Evolutionary conservation across 257 asterid species (phyloP).

Genomic region (Striga asiatica): DNA sequence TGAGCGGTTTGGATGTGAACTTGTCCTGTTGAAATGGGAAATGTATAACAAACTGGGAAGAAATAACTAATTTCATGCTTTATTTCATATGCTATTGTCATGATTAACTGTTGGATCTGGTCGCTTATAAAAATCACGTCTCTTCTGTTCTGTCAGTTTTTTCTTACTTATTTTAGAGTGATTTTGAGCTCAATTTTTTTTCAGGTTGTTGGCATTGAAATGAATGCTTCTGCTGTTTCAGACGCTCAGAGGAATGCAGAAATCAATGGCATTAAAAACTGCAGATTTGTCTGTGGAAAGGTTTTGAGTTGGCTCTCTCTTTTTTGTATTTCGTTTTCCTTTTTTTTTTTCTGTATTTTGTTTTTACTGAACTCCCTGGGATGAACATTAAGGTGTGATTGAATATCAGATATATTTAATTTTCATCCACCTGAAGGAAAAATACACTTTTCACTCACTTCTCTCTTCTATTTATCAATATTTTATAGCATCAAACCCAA

Average conservation of each 20-base stretch:
- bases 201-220: slow-evolving; percentile 97
- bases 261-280: slow-evolving; percentile 69
- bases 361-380: too few relatives aligned
- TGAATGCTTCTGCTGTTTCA: slow-evolving; percentile 94
- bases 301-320: slow-evolving; percentile 27
- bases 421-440: too few relatives aligned
- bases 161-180: slow-evolving; percentile 13
- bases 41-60: background rate
- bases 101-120: background rate
- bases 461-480: background rate
- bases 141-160: background rate
- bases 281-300: slow-evolving; percentile 94
- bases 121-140: background rate
- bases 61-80: background rate
- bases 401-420: too few relatives aligned
- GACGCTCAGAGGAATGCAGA: slow-evolving; percentile 95
- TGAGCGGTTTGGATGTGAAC: background rate
- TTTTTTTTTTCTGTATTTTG: too few relatives aligned
- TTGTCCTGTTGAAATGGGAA: slow-evolving; percentile 1
- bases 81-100: slow-evolving; percentile 12
- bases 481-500: too few relatives aligned
- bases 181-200: slow-evolving; percentile 14
- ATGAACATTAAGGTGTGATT: too few relatives aligned
- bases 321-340: too few relatives aligned
- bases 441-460: too few relatives aligned